Percentiles rank a stretch among this genome's conserved stretches.
These are phyloP conservation scores for Trichoderma sp. DNA, from an alignment of 2,329 filamentous ascomycete species.

Conservation along the genomic window DNA sequence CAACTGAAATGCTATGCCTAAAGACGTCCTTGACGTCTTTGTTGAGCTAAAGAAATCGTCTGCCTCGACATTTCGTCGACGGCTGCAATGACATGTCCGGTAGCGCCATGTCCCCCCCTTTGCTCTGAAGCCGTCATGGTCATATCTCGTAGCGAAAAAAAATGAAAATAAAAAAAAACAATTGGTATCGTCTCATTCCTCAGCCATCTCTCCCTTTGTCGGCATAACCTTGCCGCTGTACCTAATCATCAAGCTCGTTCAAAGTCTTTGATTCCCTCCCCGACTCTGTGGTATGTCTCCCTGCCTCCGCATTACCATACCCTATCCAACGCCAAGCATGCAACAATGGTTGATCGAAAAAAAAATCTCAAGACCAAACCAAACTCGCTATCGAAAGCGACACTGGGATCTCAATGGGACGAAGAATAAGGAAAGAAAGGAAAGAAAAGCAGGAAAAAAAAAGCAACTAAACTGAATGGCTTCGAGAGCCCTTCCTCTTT, in stretches of 20 bases:
- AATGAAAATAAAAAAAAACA: background rate
- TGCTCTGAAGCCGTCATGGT: conserved; percentile 13
- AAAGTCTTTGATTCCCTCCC: background rate
- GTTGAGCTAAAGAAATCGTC: background rate
- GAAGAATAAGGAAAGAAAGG: background rate
- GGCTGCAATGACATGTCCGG: background rate
- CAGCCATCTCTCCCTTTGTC: background rate
- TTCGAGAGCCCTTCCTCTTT: background rate
- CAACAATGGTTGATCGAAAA: conserved; percentile 4
- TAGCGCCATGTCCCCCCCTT: conserved; percentile 5
- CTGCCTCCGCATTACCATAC: conserved; percentile 2
- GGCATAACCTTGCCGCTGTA: background rate
- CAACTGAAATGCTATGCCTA: conserved; percentile 11
- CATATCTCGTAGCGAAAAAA: conserved; percentile 2
- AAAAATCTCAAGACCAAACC: background rate
- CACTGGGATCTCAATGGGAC: conserved; percentile 1
- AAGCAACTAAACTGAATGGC: background rate
- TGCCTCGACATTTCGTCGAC: conserved; percentile 2
- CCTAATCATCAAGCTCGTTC: background rate
- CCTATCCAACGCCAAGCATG: conserved; percentile 28
- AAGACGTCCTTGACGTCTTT: background rate
- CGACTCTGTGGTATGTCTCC: background rate
- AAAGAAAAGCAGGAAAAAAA: background rate
- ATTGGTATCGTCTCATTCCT: background rate
- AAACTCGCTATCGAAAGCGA: conserved; percentile 20